These are phyloP conservation scores for Sporobolomyces pararoseus DNA, from an alignment of 768 basidiomycete species.

Conservation along the genomic window DNA sequence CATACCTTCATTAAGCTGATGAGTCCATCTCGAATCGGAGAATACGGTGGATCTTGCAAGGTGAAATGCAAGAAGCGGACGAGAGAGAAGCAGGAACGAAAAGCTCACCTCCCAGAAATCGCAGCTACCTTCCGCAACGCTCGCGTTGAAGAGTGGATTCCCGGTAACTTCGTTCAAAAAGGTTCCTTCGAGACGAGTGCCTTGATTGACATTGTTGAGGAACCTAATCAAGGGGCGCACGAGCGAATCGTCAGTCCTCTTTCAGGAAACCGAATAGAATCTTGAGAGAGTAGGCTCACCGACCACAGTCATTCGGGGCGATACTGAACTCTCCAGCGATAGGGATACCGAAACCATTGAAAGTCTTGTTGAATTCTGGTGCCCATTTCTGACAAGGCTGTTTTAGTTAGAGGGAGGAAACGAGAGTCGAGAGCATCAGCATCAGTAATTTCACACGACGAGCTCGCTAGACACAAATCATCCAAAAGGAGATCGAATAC, in stretches of 20 bases:
- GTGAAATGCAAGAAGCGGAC: no score
- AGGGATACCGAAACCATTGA: constrained; percentile 57
- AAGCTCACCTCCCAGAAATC: constrained; percentile 57
- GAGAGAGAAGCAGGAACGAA: no score
- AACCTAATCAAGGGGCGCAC: constrained; percentile 33
- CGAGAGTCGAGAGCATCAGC: no score
- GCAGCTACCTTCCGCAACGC: constrained; percentile 61
- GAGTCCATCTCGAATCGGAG: no score
- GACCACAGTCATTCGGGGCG: constrained; percentile 67
- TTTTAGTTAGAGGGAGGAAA: constrained; percentile 62
- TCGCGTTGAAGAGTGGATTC: constrained; percentile 7
- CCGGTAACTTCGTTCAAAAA: constrained; percentile 23
- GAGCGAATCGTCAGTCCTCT: not conserved
- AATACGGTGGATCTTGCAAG: no score
- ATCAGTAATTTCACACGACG: no score
- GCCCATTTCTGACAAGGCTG: constrained; percentile 71
- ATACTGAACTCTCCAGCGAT: constrained; percentile 80
- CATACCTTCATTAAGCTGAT: no score
- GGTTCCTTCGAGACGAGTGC: constrained; percentile 82
- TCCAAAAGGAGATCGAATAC: not conserved
- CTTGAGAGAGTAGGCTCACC: constrained; percentile 46
- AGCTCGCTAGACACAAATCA: no score
- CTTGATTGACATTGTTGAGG: constrained; percentile 54
- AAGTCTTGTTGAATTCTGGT: constrained; percentile 63
- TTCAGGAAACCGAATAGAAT: not conserved